Percentiles rank a stretch among this genome's conserved stretches.
These are phyloP conservation scores for Coemansia sp. DNA, from an alignment of 192 early-diverging fungal species.

Conservation along the genomic window DNA sequence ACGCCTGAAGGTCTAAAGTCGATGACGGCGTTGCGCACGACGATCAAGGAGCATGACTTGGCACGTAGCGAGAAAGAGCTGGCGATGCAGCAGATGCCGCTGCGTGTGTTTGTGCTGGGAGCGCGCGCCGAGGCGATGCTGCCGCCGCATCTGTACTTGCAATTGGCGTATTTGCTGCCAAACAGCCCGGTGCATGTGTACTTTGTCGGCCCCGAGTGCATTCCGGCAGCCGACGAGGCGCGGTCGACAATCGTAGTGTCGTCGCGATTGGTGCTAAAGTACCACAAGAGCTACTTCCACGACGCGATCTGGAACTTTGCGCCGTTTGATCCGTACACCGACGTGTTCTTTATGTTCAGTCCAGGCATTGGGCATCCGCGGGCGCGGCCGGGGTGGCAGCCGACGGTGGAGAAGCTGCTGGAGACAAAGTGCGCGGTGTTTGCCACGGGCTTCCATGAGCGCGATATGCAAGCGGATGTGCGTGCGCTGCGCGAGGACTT, in stretches of 20 bases:
- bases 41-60: conserved; percentile 55
- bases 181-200: conserved; percentile 72
- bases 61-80: conserved; percentile 56
- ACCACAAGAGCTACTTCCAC: conserved; percentile 66
- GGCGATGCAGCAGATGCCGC: conserved; percentile 57
- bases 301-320: conserved; percentile 59
- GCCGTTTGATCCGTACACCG: conserved; percentile 76
- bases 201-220: conserved; percentile 77
- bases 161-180: conserved; percentile 72
- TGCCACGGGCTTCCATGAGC: conserved; percentile 72
- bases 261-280: conserved; percentile 65
- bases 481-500: conserved; percentile 59
- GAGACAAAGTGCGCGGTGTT: conserved; percentile 80
- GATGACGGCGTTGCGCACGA: conserved; percentile 60
- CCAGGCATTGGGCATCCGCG: conserved; percentile 68
- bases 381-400: conserved; percentile 64
- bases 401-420: conserved; percentile 63
- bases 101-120: conserved; percentile 69
- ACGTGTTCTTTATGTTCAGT: conserved; percentile 77
- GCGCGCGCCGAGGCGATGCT: conserved; percentile 74
- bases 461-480: conserved; percentile 65
- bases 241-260: conserved; percentile 53
- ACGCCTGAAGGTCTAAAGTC: conserved; percentile 75
- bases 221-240: conserved; percentile 57
- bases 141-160: conserved; percentile 73